A percentile compares a stretch with the other conserved stretches of the same genome.
phyloP scores from a whole-genome alignment of 306 rosid species.

The Alnus rubra region DNA sequence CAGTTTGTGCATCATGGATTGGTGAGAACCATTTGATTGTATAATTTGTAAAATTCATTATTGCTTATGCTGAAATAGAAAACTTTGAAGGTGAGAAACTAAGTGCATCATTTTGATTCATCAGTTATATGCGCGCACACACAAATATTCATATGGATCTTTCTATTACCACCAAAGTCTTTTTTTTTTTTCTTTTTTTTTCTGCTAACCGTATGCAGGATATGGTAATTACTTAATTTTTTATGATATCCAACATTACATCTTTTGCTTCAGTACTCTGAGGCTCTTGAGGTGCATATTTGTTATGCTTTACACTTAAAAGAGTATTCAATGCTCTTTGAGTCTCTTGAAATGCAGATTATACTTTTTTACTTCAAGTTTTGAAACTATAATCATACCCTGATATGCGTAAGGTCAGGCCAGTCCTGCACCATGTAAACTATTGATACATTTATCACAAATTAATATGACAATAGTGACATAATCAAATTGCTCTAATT shows the following conservation, averaged over 20 bases:
- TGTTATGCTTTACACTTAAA: not conserved
- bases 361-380: not conserved
- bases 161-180: not conserved
- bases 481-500: too few species aligned
- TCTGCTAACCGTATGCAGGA: constrained; percentile 7
- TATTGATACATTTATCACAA: not conserved
- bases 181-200: not conserved
- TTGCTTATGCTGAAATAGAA: constrained; percentile 4
- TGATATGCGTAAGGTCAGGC: not conserved
- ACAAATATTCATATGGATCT: not conserved
- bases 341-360: not conserved
- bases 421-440: not conserved
- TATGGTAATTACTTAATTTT: not conserved
- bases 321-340: not conserved
- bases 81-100: not conserved
- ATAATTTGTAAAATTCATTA: not conserved
- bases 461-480: not conserved
- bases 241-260: not conserved
- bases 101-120: not conserved
- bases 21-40: constrained; percentile 52
- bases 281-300: constrained; percentile 3
- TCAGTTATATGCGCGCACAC: not conserved
- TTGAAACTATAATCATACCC: not conserved
- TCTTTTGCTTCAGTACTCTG: not conserved
- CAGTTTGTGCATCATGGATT: constrained; percentile 91